Conservation (phyloP, 1,284 basidiomycete species). For the Cryptococcus floricola region DNA sequence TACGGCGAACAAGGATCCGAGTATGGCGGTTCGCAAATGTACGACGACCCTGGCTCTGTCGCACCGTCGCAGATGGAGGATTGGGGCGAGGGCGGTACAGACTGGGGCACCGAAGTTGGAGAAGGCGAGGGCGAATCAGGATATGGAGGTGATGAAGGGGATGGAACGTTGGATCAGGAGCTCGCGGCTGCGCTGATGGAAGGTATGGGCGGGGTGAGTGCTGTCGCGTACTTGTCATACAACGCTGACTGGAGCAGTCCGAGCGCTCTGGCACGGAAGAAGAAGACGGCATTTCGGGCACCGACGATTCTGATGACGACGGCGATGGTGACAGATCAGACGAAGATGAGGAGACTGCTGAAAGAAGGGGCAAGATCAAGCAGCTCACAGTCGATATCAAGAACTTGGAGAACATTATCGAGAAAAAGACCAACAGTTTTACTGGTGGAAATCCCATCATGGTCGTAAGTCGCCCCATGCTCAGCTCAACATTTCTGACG, state of each 20-base stretch:
- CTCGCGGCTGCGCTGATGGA: constrained; percentile 38
- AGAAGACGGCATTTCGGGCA: constrained; percentile 58
- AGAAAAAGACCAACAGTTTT: constrained; percentile 80
- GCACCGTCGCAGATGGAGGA: constrained; percentile 24
- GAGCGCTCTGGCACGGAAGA: constrained; percentile 47
- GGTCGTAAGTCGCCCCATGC: constrained; percentile 49
- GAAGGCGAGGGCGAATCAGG: constrained; percentile 44
- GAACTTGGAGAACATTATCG: constrained; percentile 80
- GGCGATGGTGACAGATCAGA: constrained; percentile 60
- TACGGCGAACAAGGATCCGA: constrained; percentile 62
- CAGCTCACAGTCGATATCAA: constrained; percentile 83
- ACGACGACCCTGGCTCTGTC: constrained; percentile 54
- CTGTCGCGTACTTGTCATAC: neutral
- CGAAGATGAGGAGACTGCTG: constrained; percentile 60
- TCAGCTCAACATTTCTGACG: neutral
- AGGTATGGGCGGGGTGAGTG: constrained; percentile 24
- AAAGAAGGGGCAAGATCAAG: constrained; percentile 59
- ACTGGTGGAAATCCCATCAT: constrained; percentile 84
- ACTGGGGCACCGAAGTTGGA: constrained; percentile 48
- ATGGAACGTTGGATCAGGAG: constrained; percentile 29
- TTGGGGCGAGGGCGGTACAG: constrained; percentile 46
- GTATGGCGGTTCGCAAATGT: constrained; percentile 55
- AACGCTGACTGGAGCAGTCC: constrained; percentile 9
- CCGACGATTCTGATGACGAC: constrained; percentile 64
- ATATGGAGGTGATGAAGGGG: constrained; percentile 29